phyloP scores from a whole-genome alignment of 441 rosid species.

The Jatropha multifida region DNA sequence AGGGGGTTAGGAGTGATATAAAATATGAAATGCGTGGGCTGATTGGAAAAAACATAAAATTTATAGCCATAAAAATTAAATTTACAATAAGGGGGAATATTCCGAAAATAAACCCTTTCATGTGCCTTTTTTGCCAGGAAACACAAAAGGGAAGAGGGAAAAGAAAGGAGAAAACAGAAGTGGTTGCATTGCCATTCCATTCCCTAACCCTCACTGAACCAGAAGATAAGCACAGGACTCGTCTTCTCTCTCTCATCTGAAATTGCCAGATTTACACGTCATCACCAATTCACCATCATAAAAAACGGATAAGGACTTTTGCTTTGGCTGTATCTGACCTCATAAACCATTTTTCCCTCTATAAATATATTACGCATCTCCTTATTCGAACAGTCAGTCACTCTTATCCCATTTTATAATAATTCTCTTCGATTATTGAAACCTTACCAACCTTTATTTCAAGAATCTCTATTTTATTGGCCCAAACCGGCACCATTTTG shows the following conservation, averaged over 20 bases:
- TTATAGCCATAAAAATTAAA: not conserved
- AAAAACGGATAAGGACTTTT: constrained; percentile 21
- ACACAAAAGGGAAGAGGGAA: not conserved
- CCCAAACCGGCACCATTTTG: not conserved
- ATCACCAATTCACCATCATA: not conserved
- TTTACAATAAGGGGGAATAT: not conserved
- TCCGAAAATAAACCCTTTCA: constrained; percentile 1
- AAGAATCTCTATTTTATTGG: not conserved
- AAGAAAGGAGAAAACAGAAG: not conserved
- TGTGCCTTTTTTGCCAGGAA: no score
- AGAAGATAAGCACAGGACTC: constrained; percentile 16
- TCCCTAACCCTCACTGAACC: not conserved
- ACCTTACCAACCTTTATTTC: not conserved
- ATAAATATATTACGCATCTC: not conserved
- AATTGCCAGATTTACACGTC: constrained; percentile 14
- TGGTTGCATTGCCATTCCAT: not conserved
- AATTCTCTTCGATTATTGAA: not conserved
- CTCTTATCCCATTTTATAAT: not conserved
- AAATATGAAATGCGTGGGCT: not conserved
- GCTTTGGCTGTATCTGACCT: not conserved
- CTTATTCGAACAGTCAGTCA: not conserved
- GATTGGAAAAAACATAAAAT: not conserved
- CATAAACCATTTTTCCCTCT: not conserved
- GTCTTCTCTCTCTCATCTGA: not conserved
- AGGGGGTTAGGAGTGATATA: not conserved